These are phyloP conservation scores for Chrysochromulina parva DNA, from an alignment of 78 protist species.

Conservation along the genomic window DNA sequence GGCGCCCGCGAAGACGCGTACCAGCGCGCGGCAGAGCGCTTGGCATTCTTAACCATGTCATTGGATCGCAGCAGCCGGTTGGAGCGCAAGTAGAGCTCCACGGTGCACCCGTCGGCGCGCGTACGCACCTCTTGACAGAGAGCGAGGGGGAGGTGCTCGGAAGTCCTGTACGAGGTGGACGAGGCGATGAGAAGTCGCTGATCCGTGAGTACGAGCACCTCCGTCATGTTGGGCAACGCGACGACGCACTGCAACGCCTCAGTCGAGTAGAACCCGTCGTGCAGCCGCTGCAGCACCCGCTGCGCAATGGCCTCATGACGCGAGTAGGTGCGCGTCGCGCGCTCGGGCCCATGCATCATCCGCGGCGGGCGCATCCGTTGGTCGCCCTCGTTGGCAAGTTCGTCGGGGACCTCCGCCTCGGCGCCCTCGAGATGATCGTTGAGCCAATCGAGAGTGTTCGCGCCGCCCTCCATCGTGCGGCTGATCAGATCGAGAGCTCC, in stretches of 20 bases:
- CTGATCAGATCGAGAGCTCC: background rate
- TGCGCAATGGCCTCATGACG: background rate
- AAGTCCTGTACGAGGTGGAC: background rate
- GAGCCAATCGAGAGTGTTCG: background rate
- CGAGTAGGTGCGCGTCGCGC: background rate
- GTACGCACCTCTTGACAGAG: background rate
- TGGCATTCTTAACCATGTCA: no score
- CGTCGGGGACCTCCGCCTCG: background rate
- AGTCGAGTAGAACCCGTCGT: background rate
- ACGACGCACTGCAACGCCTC: background rate
- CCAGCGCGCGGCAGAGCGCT: no score
- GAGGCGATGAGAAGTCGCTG: background rate
- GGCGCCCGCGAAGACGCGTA: no score
- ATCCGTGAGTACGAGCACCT: background rate
- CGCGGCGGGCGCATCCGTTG: conserved; percentile 1
- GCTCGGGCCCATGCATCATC: background rate
- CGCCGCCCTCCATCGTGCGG: background rate
- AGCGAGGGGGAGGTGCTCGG: background rate
- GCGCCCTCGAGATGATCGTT: background rate
- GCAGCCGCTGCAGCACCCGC: background rate
- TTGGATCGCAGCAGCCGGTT: no score
- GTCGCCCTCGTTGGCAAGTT: background rate
- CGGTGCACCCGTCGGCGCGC: background rate
- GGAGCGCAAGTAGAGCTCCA: background rate
- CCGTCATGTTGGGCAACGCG: background rate